Evolutionary conservation across 2,329 filamentous ascomycete species (phyloP).

Genomic region (Pseudomassariella vexata): DNA sequence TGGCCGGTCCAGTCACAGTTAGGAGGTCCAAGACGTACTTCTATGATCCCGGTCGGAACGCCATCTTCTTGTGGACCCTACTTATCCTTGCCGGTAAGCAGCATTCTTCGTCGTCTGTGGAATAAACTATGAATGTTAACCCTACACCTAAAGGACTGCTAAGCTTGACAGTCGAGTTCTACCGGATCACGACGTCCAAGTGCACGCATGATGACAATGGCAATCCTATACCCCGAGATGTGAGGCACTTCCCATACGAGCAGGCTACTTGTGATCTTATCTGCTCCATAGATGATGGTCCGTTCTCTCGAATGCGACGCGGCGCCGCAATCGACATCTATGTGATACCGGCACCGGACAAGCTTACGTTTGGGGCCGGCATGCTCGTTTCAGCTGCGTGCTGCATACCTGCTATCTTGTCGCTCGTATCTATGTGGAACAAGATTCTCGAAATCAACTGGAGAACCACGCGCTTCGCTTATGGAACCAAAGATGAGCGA

Average conservation of each 20-base stretch:
- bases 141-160: constrained; percentile 32
- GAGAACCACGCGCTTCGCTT: constrained; percentile 38
- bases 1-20: constrained; percentile 58
- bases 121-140: constrained; percentile 4
- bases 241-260: constrained; percentile 34
- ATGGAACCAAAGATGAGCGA: constrained; percentile 18
- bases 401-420: constrained; percentile 59
- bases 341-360: constrained; percentile 51
- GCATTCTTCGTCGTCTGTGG: no score
- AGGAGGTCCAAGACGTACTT: constrained; percentile 59
- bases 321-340: constrained; percentile 56
- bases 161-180: constrained; percentile 60
- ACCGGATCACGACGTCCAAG: constrained; percentile 37
- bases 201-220: constrained; percentile 37
- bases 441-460: constrained; percentile 60
- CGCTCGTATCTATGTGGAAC: constrained; percentile 55
- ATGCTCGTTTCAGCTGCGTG: constrained; percentile 59
- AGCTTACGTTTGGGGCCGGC: constrained; percentile 51
- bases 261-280: constrained; percentile 36
- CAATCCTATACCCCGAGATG: constrained; percentile 7
- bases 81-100: constrained; percentile 51
- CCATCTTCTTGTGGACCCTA: constrained; percentile 61
- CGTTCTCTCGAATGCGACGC: constrained; percentile 7
- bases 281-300: constrained; percentile 36
- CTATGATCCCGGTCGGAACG: constrained; percentile 55